Conservation (phyloP, 257 asterid species). For the Linderniella brevidens region DNA sequence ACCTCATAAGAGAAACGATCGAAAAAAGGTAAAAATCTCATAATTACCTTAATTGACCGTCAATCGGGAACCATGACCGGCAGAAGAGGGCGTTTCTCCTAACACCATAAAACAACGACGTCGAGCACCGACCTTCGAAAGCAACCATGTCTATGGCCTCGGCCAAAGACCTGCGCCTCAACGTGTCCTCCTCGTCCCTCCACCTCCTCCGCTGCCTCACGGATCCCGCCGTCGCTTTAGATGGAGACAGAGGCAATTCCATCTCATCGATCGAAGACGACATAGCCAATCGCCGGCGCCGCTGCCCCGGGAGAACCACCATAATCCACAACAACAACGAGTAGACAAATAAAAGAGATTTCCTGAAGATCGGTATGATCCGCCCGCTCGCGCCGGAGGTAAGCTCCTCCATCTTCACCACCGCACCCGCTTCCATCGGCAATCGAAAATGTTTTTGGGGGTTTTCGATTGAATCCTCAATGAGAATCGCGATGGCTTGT, state of each 20-base stretch:
- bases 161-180: conserved; percentile 83
- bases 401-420: conserved; percentile 66
- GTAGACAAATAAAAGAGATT: conserved; percentile 24
- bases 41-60: conserved; percentile 50
- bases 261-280: conserved; percentile 12
- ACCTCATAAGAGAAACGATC: neutral
- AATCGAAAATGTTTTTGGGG: neutral
- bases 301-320: conserved; percentile 48
- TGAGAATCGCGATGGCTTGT: neutral
- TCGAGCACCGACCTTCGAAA: conserved; percentile 35
- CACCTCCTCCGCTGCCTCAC: conserved; percentile 34
- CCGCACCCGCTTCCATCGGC: conserved; percentile 40
- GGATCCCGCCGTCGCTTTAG: conserved; percentile 19
- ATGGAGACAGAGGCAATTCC: conserved; percentile 37
- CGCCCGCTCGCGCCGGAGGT: conserved; percentile 99
- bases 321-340: conserved; percentile 70
- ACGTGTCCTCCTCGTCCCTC: conserved; percentile 92
- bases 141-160: conserved; percentile 57
- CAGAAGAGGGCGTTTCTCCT: conserved; percentile 74
- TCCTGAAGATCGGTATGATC: conserved; percentile 64
- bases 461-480: neutral
- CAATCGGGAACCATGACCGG: conserved; percentile 83
- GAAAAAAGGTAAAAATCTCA: neutral
- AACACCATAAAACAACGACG: conserved; percentile 64
- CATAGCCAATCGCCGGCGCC: conserved; percentile 24